Conservation (phyloP, 805 yeast genomes). For the Lipomyces kockii region DNA sequence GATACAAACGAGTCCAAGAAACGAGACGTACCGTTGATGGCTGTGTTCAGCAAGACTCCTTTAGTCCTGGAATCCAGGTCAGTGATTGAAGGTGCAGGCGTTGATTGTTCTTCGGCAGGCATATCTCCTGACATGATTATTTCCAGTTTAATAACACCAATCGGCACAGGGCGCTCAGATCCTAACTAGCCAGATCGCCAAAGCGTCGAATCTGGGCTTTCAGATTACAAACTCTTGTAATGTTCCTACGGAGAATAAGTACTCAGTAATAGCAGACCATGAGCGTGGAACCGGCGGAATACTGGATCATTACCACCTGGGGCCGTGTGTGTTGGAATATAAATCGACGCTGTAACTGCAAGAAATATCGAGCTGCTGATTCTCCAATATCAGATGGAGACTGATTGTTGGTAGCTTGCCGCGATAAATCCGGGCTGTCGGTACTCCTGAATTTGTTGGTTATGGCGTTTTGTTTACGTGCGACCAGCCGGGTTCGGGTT, state of each 20-base stretch:
- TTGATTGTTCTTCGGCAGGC: not conserved
- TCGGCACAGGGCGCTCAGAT: not conserved
- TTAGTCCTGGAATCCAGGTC: not conserved
- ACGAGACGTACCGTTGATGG: not conserved
- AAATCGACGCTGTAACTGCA: not conserved
- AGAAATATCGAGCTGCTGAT: not conserved
- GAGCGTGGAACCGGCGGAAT: not conserved
- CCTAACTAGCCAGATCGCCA: not conserved
- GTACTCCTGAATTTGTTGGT: not conserved
- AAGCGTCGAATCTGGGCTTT: not conserved
- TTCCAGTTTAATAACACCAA: not conserved
- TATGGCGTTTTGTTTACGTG: not conserved
- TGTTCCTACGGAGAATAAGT: too few species aligned
- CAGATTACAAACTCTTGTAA: not conserved
- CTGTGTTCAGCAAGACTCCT: not conserved
- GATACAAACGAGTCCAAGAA: not conserved
- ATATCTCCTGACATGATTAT: not conserved
- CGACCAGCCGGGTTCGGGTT: not conserved
- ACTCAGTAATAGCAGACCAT: not conserved
- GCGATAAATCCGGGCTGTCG: not conserved
- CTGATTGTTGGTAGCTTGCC: not conserved
- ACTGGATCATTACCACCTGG: not conserved
- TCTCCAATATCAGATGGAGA: not conserved
- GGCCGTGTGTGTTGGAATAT: not conserved
- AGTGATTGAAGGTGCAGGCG: not conserved